Evolutionary conservation across 805 yeast species (phyloP), one percentile per base, ranked within the genome.

Genomic region (Yarrowia phangngaensis): DNA sequence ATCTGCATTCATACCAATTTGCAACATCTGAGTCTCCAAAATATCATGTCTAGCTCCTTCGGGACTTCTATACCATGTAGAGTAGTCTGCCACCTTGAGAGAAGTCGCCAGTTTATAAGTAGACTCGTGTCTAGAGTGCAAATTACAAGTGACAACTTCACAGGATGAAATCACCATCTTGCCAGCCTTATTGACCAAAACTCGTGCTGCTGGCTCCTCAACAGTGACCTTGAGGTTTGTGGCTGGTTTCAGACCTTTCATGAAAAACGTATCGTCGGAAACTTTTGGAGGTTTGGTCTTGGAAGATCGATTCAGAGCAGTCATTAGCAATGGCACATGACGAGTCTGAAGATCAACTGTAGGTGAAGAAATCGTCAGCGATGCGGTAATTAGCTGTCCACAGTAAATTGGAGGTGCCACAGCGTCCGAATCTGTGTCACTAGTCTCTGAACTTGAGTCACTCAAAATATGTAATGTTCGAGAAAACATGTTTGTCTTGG

Each of bases 301-400:
- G 26, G 51, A 36, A 23, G 23, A 31, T 8, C 43, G 20, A 26
- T 24, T 15, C 1, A 55, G 27, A 12, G 58, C 55, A 30, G 55
- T 55, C 33, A 64, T 47, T n/a, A 68, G 48, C 2, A 60, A 31
- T 0, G 68, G 64, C 13, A 67, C 51, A 45, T 66, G 68, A 19
- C 58, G 56, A 12, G 69, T 58, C 38, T 62, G 66, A 8, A 68
- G 45, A 32, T 69, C 65, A n/a, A 69, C 47, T 7, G 67, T 65
- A 2, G 72, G 72, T 1, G 68, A 59, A 16, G 63, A 54, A 33
- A 69, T 51, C 15, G 62, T 56, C 47, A 65, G 52, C 33, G 60
- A 58, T 9, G 67, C 64, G 8, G 63, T 55, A 15, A 66, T 34
- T 15, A 56, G 34, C 24, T 61, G 56, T 15, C 59, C 56, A 31